Evolutionary conservation across 306 rosid genomes (phyloP).

Genomic region (Corylus avellana): DNA sequence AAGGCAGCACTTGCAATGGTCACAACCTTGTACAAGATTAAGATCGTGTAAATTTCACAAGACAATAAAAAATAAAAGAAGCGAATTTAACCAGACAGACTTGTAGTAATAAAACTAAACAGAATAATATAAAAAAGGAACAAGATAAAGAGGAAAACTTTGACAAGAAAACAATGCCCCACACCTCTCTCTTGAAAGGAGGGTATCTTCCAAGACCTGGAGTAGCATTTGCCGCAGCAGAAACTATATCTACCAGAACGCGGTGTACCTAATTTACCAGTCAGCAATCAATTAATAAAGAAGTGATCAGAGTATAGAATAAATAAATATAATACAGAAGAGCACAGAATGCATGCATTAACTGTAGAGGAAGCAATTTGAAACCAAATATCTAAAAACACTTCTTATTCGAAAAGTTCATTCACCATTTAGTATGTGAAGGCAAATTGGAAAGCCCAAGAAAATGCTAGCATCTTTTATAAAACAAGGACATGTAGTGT

Average conservation of each 20-base stretch:
- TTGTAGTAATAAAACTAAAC: slow-evolving; percentile 10
- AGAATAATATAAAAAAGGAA: slow-evolving; percentile 10
- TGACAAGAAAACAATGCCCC: slow-evolving; percentile 12
- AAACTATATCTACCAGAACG: slow-evolving; percentile 82
- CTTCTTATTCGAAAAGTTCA: neutral
- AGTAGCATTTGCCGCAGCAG: slow-evolving; percentile 87
- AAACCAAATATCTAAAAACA: neutral
- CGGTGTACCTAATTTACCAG: slow-evolving; percentile 73
- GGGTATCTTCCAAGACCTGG: slow-evolving; percentile 99
- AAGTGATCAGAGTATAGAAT: slow-evolving; percentile 9
- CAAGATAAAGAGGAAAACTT: neutral
- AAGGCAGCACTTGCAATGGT: slow-evolving; percentile 86
- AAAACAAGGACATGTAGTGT: too few relatives aligned
- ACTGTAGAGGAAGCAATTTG: neutral
- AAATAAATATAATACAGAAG: slow-evolving; percentile 4
- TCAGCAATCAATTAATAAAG: slow-evolving; percentile 21
- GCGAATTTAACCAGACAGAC: slow-evolving; percentile 8
- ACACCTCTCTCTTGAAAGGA: slow-evolving; percentile 95
- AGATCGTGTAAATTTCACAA: slow-evolving; percentile 15
- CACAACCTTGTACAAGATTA: slow-evolving; percentile 55
- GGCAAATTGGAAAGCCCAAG: neutral
- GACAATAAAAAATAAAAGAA: neutral
- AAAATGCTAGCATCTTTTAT: neutral
- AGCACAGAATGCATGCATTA: neutral
- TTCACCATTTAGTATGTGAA: neutral